Conservation (phyloP, 2,329 filamentous ascomycete genomes). For the Apiospora hydei region DNA sequence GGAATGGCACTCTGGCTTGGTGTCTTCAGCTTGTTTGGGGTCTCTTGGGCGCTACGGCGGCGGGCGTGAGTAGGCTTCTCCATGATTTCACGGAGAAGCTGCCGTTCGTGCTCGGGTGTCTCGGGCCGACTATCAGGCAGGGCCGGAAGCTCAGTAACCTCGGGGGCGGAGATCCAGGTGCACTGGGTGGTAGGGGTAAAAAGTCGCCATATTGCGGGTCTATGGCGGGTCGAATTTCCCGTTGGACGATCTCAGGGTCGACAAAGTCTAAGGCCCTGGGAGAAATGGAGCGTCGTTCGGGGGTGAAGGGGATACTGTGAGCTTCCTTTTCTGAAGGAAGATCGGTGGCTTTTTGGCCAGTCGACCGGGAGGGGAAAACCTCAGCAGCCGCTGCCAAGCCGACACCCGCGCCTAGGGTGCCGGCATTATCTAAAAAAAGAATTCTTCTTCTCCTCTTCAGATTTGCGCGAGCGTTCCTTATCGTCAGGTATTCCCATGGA, state of each 20-base stretch:
- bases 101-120: conserved; percentile 57
- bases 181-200: conserved; percentile 68
- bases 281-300: conserved; percentile 33
- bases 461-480: conserved; percentile 41
- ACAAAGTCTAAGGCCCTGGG: conserved; percentile 47
- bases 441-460: conserved; percentile 49
- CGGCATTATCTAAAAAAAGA: conserved; percentile 79
- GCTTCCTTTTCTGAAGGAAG: conserved; percentile 49
- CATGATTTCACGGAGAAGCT: conserved; percentile 48
- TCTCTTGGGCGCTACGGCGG: conserved; percentile 57
- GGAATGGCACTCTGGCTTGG: conserved; percentile 66
- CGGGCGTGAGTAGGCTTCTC: conserved; percentile 54
- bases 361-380: conserved; percentile 48
- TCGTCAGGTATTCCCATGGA: conserved; percentile 46
- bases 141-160: conserved; percentile 52
- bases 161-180: conserved; percentile 56
- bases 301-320: conserved; percentile 34
- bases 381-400: conserved; percentile 63
- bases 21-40: conserved; percentile 55
- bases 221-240: conserved; percentile 69
- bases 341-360: conserved; percentile 56
- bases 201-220: conserved; percentile 72
- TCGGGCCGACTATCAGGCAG: conserved; percentile 68
- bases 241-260: conserved; percentile 65
- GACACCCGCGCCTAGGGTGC: conserved; percentile 74